Evolutionary conservation across 139 green algal species (phyloP).

Genomic region (Limnomonas spitsbergensis): DNA sequence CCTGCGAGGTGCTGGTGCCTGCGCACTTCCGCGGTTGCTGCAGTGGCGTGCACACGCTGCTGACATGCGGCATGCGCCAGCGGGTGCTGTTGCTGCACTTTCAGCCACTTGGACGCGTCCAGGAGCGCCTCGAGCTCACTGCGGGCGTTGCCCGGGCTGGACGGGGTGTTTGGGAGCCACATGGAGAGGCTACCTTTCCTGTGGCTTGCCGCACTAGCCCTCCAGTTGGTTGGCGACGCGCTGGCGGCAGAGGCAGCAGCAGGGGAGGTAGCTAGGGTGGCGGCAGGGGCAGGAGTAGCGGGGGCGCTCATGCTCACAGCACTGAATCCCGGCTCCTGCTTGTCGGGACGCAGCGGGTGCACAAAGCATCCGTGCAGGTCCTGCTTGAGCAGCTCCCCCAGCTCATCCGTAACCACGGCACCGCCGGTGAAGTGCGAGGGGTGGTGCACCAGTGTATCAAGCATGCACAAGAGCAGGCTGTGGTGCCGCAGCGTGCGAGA

Average conservation of each 20-base stretch:
- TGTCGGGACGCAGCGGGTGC: slow-evolving; percentile 1
- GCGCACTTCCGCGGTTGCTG: no score
- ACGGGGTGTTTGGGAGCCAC: no score
- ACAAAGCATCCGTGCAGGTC: slow-evolving; percentile 10
- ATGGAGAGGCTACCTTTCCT: no score
- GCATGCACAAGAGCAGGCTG: slow-evolving; percentile 16
- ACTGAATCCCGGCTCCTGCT: not conserved
- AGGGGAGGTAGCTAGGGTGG: not conserved
- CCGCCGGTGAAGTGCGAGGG: slow-evolving; percentile 13
- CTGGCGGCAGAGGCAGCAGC: not conserved
- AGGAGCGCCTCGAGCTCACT: no score
- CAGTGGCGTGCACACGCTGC: no score
- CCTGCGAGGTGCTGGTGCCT: no score
- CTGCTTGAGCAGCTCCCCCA: not conserved
- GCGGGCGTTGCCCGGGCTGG: no score
- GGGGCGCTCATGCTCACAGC: not conserved
- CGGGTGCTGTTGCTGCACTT: no score
- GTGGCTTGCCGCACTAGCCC: no score
- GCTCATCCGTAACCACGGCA: not conserved
- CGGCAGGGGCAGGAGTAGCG: not conserved
- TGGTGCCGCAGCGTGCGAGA: not conserved
- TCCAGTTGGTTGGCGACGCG: no score
- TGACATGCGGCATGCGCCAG: no score
- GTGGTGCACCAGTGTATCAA: slow-evolving; percentile 11
- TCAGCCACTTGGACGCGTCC: no score